Conservation (phyloP, 371 early-diverging fungal species). For the Chytridium lagenaria region DNA sequence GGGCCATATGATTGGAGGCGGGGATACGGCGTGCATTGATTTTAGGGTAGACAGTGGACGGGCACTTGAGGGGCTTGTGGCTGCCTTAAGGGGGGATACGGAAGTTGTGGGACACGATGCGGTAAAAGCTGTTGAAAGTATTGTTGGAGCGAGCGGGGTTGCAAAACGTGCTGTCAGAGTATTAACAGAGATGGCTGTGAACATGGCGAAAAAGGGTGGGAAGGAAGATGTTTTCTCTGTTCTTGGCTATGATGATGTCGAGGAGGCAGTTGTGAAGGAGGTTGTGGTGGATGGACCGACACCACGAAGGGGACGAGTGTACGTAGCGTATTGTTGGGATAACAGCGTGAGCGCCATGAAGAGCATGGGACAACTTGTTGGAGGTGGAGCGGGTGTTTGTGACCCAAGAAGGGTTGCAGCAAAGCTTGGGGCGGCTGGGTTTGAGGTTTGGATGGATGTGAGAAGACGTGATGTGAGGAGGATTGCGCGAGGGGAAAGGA, state of each 20-base stretch:
- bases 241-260: not conserved
- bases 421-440: conserved; percentile 12
- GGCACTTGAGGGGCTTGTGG: no score
- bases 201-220: no score
- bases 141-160: no score
- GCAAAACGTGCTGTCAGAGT: not conserved
- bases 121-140: no score
- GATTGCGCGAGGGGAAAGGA: conserved; percentile 7
- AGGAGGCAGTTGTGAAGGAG: not conserved
- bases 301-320: conserved; percentile 4
- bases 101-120: no score
- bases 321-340: conserved; percentile 21
- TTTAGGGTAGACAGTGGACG: conserved; percentile 22
- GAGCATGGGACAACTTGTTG: conserved; percentile 11
- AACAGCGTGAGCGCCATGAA: conserved; percentile 4
- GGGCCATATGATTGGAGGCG: conserved; percentile 15
- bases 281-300: not conserved
- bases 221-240: not conserved
- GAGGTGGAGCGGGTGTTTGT: conserved; percentile 15
- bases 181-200: no score
- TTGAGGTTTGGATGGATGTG: conserved; percentile 23
- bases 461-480: not conserved
- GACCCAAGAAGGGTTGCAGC: conserved; percentile 17
- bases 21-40: conserved; percentile 18
- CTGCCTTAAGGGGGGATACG: conserved; percentile 2